Evolutionary conservation across 2,329 filamentous ascomycete species (phyloP).

Genomic region (Fusarium sp.): DNA sequence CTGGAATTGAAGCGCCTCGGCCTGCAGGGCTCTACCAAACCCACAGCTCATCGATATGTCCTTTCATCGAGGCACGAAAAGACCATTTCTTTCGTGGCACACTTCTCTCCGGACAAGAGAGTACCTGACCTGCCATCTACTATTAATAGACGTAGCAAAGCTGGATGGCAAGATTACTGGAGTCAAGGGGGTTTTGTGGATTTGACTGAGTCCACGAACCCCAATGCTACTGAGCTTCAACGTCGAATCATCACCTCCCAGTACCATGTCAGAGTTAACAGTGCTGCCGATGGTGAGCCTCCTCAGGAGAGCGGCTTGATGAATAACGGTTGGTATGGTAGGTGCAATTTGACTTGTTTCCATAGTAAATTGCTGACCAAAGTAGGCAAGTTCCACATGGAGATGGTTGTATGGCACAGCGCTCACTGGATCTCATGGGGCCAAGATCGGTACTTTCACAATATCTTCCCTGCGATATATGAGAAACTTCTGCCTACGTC

Average conservation of each 20-base stretch:
- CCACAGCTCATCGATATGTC: slow-evolving; percentile 49
- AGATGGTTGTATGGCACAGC: slow-evolving; percentile 57
- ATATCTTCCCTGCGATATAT: slow-evolving; percentile 57
- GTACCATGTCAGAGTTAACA: slow-evolving; percentile 57
- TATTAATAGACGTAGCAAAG: slow-evolving; percentile 40
- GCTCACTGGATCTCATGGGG: slow-evolving; percentile 55
- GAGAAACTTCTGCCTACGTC: slow-evolving; percentile 56
- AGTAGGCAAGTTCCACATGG: slow-evolving; percentile 54
- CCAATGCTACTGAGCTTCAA: slow-evolving; percentile 55
- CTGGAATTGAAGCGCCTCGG: slow-evolving; percentile 38
- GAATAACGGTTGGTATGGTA: slow-evolving; percentile 59
- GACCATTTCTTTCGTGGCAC: slow-evolving; percentile 47
- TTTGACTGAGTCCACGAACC: slow-evolving; percentile 49
- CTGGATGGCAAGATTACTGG: slow-evolving; percentile 52
- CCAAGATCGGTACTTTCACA: slow-evolving; percentile 49
- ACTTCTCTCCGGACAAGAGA: slow-evolving; percentile 47
- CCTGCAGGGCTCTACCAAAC: slow-evolving; percentile 33
- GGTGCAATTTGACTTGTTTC: background rate
- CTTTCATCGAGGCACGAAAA: slow-evolving; percentile 30
- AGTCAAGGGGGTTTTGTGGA: slow-evolving; percentile 55
- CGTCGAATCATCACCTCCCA: slow-evolving; percentile 57
- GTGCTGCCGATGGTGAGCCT: slow-evolving; percentile 49
- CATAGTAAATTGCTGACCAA: background rate
- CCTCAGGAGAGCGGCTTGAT: slow-evolving; percentile 58
- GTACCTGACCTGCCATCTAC: slow-evolving; percentile 38